Base-by-base conservation (phyloP, 805 yeast genomes). In the Spencermartinsiella europaea region DNA sequence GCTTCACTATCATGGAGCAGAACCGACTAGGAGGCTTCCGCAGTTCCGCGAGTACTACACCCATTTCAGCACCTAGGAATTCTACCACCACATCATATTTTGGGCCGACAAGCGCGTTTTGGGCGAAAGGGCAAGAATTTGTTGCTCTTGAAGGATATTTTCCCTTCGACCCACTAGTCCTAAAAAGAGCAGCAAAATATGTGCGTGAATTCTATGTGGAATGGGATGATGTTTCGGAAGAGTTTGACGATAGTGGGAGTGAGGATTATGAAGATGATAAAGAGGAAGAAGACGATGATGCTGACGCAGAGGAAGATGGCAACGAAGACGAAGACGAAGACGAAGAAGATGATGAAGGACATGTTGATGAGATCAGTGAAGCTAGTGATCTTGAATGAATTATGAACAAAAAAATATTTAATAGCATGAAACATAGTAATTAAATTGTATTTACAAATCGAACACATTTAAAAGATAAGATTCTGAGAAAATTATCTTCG, bases 61-160 rank as follows among this genome's bases (percentile, higher is more conserved):
- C 58, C 67, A 17, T 16, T 33, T 47, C n/a, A 40, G 39, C 38
- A 22, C 31, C 31, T 25, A 7, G 31, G 12, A 25, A 7, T 25
- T 15, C 36, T 14, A 22, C 58, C 22, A 50, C 59, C 27, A 55
- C 63, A 5, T 49, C 61, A 7, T 63, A 67, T 55, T 73, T 74
- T 44, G 71, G 77, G 54, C 73, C 74, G 2, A 44, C 36, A 10
- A 38, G 31, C 17, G 33, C 54, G 4, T 47, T 57, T 4, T 62
- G 62, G 57, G 53, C 57, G 25, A 78, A 79, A 46, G 81, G 81
- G 58, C 90, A 85, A 60, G 96, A 89, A 60, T 88, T 86, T 59
- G 75, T 85, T 54, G 95, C 88, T 58, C 71, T 91, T 44, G 96
- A 90, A 63, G 89, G 93, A n/a, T 91, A 88, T 63, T 91, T 91